A percentile compares a stretch with the other conserved stretches of the same genome.
Evolutionary conservation across 139 green algal genomes (phyloP).

Genomic region (Haematococcus sp.): DNA sequence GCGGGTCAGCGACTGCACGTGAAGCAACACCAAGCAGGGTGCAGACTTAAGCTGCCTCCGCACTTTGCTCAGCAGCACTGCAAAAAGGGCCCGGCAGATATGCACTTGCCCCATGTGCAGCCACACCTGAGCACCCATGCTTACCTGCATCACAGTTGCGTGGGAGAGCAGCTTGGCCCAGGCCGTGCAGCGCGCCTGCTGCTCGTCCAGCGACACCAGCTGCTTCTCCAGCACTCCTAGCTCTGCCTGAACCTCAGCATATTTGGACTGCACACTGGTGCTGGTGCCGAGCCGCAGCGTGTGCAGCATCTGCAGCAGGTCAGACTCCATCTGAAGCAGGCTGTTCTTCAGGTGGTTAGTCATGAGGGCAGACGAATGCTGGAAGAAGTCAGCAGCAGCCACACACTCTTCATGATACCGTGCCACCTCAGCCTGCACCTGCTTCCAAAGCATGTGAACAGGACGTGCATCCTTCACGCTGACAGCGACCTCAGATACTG

Average conservation of each 20-base stretch:
- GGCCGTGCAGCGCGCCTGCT: slow-evolving; percentile 22
- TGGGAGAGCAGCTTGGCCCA: slow-evolving; percentile 39
- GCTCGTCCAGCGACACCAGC: neutral
- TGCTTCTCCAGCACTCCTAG: neutral
- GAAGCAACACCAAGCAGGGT: neutral
- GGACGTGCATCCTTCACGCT: slow-evolving; percentile 7
- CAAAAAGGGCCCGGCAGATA: too few relatives aligned
- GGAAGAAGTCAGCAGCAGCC: slow-evolving; percentile 27
- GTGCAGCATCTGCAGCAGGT: slow-evolving; percentile 18
- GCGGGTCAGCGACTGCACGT: neutral
- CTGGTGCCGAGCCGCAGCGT: slow-evolving; percentile 17
- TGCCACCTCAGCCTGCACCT: slow-evolving; percentile 1
- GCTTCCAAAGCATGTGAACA: slow-evolving; percentile 19
- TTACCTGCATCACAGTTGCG: slow-evolving; percentile 14
- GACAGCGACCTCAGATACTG: neutral
- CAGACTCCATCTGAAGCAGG: slow-evolving; percentile 25
- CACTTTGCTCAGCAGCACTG: too few relatives aligned
- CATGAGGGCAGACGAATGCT: slow-evolving; percentile 31
- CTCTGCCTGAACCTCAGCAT: neutral
- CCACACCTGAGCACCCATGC: too few relatives aligned
- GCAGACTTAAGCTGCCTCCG: too few relatives aligned
- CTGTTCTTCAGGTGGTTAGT: slow-evolving; percentile 36
- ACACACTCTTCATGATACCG: slow-evolving; percentile 32
- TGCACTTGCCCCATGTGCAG: too few relatives aligned
- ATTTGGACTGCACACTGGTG: slow-evolving; percentile 2